Evolutionary conservation across 257 asterid species (phyloP), one percentile per base, ranked within the genome.

Genomic region (Lantana camara): DNA sequence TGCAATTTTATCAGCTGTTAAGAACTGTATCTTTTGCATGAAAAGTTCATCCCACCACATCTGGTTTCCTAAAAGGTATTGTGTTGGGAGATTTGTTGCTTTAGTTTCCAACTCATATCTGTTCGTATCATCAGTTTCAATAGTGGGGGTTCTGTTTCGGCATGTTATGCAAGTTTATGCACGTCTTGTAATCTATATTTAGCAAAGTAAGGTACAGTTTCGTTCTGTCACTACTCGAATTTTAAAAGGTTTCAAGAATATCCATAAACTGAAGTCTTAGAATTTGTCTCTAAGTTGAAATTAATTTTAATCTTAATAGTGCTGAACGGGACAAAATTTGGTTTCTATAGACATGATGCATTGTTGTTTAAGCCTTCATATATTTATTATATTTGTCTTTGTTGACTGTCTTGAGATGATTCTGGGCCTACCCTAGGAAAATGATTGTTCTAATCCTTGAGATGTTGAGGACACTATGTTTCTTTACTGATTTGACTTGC

Each of bases 401-500:
- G 8, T 46, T 46, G 9, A 37, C n/a, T 47, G 17, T 30, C 27
- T 34, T 20, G n/a, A 47, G 37, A 63, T 21, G 24, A 32, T 14
- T 38, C 19, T 50, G 56, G 54, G 38, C 27, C 13, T 29, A 16
- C 23, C 45, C 38, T 27, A 1, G 6, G 34, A 14, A 32, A 17
- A 19, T 59, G 32, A n/a, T 58, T 58, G 16, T 9, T 12, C 5
- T 20, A 16, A 41, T 13, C 23, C 7, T 17, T 8, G 29, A 20
- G 35, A 45, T 0, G 40, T 37, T 47, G 48, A 46, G 41, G 45
- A 66, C 51, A 12, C 30, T 7, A 30, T 73, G 42, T 64, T 37
- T 21, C 17, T 70, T 34, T 48, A 19, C 51, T 60, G 24, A 45
- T 27, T 24, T 8, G 38, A 40, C 19, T 19, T 51, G 29, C 67